phyloP scores from a whole-genome alignment of 1,139 yeast species.

The Debaryomyces singareniensis region DNA sequence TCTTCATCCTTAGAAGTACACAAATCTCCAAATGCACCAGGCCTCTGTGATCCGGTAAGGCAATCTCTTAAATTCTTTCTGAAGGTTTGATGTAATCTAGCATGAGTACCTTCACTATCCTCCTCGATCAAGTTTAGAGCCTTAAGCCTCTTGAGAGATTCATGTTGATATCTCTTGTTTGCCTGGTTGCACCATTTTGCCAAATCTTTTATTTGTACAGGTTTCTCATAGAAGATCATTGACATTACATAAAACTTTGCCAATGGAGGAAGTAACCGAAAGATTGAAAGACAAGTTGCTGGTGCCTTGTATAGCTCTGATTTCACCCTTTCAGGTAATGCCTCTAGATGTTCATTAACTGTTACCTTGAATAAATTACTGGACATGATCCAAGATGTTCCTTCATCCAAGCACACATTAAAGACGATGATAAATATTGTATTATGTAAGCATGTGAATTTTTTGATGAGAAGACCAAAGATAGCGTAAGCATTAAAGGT shows the following conservation, averaged over 20 bases:
- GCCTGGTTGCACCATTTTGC: constrained; percentile 71
- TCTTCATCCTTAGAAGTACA: constrained; percentile 29
- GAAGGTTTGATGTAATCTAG: constrained; percentile 68
- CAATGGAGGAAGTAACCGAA: constrained; percentile 77
- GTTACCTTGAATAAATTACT: constrained; percentile 58
- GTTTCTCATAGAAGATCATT: constrained; percentile 75
- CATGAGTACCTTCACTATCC: constrained; percentile 44
- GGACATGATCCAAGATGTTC: too few species aligned
- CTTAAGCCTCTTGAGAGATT: constrained; percentile 72
- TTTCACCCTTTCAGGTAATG: constrained; percentile 79
- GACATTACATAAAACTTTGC: constrained; percentile 88
- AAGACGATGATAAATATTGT: too few species aligned
- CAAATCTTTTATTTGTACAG: constrained; percentile 60
- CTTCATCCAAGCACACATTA: too few species aligned
- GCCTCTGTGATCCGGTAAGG: constrained; percentile 65
- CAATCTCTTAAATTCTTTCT: constrained; percentile 74
- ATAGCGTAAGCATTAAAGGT: constrained; percentile 3
- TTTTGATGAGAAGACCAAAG: too few species aligned
- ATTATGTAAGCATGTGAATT: too few species aligned
- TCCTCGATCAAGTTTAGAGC: constrained; percentile 74
- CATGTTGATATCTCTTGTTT: constrained; percentile 53
- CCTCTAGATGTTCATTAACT: constrained; percentile 85
- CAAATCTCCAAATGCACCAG: constrained; percentile 41
- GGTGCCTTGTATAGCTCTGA: constrained; percentile 72
- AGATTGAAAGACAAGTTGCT: constrained; percentile 90